phyloP scores from a whole-genome alignment of 129 eudicot species.

The Flaveria brownii region DNA sequence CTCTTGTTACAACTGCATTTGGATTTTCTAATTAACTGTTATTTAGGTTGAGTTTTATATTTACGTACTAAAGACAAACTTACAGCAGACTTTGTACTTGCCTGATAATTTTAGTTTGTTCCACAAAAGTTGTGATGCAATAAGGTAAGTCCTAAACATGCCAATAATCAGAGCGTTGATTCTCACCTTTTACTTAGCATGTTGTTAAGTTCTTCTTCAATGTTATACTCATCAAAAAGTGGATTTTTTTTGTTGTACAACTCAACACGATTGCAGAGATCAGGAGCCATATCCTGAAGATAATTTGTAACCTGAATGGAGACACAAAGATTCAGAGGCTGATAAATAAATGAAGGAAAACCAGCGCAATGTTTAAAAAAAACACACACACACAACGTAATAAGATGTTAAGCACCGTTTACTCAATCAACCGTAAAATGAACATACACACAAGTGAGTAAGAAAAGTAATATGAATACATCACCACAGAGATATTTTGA shows the following conservation, averaged over 20 bases:
- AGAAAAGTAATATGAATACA: not conserved
- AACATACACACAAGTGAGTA: conserved; percentile 3
- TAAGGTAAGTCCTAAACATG: not conserved
- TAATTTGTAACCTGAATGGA: conserved; percentile 82
- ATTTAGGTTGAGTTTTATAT: too few species aligned
- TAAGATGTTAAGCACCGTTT: not conserved
- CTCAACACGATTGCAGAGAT: conserved; percentile 86
- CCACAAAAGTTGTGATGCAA: not conserved
- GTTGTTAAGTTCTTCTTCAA: conserved; percentile 87
- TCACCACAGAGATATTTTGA: not conserved
- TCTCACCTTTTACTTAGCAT: conserved; percentile 84
- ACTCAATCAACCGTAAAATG: not conserved
- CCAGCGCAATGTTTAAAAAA: not conserved
- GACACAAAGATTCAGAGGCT: conserved; percentile 15
- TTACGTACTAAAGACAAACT: too few species aligned
- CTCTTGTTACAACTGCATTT: too few species aligned
- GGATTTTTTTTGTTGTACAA: conserved; percentile 79
- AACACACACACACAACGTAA: not conserved
- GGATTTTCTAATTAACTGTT: too few species aligned
- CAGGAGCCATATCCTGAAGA: conserved; percentile 91
- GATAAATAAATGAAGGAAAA: not conserved
- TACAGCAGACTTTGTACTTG: not conserved
- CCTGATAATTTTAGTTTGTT: conserved; percentile 6
- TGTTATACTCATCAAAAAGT: conserved; percentile 81
- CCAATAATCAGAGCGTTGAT: conserved; percentile 1